Evolutionary conservation across 2,329 filamentous ascomycete genomes (phyloP), one percentile per base, ranked within the genome.

Genomic region (Microsporum audouinii): DNA sequence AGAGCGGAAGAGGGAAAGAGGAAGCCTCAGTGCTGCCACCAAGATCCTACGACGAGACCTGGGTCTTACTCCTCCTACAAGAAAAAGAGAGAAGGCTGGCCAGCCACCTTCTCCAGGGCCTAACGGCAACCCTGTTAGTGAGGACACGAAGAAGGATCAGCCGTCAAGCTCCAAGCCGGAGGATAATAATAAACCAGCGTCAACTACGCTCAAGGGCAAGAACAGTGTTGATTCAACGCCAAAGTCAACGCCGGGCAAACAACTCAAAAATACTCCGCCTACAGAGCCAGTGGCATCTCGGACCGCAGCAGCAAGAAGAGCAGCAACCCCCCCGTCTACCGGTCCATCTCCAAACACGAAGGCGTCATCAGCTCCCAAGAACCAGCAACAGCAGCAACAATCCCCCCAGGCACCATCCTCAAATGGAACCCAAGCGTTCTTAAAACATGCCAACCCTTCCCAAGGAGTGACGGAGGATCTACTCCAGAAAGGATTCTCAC

Each of bases 401-500:
- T 47, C 43, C 7, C 38, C 60, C 65, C 23, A 56, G 61, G 53
- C 64, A 64, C 59, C 60, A 60, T 65, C 7, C 34, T 10, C 63
- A 34, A 62, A 69, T 8, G 45, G 66, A n/a, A 77, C 71, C 3
- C 73, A 73, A 63, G 88, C 85, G 23, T 91, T 91, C 69, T 78
- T 91, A 63, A 91, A 91, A 72, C 87, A 91, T 67, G 88, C 87
- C 58, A 96, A 95, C 70, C 84, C 89, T 8, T 94, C 91, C 0
- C 92, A 96, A 71, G 92, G 92, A 12, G 88, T 96, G 55, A 96
- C 90, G 0, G 92, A 96, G 70, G 77, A 86, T 0, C 75, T 91
- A 0, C 83, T 97, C 1, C 85, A 87, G 67, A 82, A 87, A 66
- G 85, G 88, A 0, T 84, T 97, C 70, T 81, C 85, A 51, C 74